Evolutionary conservation across 1,284 basidiomycete species (phyloP), one percentile per base, ranked within the genome.

Genomic region (Filobasidium uniguttulatum): DNA sequence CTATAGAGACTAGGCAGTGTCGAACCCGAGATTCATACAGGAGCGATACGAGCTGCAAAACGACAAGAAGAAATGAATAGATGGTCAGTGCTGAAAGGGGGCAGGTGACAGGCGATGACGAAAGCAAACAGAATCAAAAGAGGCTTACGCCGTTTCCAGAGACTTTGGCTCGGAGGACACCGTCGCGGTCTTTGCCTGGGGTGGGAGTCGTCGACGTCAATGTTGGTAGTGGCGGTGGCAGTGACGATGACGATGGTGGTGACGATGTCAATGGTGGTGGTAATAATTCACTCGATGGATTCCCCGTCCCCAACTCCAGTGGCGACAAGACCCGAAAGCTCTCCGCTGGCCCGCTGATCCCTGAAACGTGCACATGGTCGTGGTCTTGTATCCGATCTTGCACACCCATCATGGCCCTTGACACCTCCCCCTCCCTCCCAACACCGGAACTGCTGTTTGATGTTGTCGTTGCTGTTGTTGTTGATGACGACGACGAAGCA

Each of bases 21-120:
- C 82, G 77, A 59, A 96, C 70, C n/a, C 88, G 78, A 6, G 89
- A 86, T 71, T 96, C 89, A 85, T 91, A 97, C 62, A 96, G 78
- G 29, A 97, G 66, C 5, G 90, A 83, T 26, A 94, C 75, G 57
- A 88, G 83, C 86, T 90, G 55, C 19, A 47, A 43, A 31, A 17
- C 2, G 20, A n/a, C 4, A n/a, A n/a, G n/a, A n/a, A n/a, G n/a
- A n/a, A n/a, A n/a, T n/a, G n/a, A n/a, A n/a, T n/a, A 19, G 23
- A 44, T 44, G 9, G 28, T 14, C 41, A 15, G 23, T 25, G 15
- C 10, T 29, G 25, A 23, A 3, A 15, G 14, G 15, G 28, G 9
- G 25, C 12, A 31, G 17, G 12, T 19, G 17, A 22, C n/a, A 3
- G 20, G 35, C 14, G 19, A 3, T 15, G 17, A 28, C 25, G 40